Percentiles rank a stretch among this genome's conserved stretches.
phyloP scores from a whole-genome alignment of 768 basidiomycete species.

The Rhizopogon salebrosus region DNA sequence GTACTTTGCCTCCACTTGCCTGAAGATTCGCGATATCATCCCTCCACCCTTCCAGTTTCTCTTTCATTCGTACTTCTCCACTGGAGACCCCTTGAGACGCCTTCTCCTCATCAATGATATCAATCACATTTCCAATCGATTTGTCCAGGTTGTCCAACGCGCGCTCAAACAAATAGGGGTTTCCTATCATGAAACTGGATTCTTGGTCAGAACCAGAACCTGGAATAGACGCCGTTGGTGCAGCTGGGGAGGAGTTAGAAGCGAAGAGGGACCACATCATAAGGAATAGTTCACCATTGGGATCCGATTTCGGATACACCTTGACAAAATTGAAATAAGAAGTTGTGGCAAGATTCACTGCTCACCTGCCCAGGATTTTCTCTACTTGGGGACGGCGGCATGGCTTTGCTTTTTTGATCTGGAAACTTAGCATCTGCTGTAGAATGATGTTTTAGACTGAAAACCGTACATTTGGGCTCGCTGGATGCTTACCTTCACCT shows the following conservation, averaged over 20 bases:
- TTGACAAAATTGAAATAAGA: slow-evolving; percentile 15
- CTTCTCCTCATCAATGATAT: slow-evolving; percentile 40
- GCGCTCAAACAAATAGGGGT: slow-evolving; percentile 41
- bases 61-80: slow-evolving; percentile 29
- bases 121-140: slow-evolving; percentile 38
- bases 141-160: slow-evolving; percentile 40
- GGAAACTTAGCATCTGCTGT: slow-evolving; percentile 38
- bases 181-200: slow-evolving; percentile 33
- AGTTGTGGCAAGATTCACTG: not conserved
- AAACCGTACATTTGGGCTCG: no score
- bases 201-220: slow-evolving; percentile 14
- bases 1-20: not conserved
- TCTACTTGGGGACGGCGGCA: slow-evolving; percentile 39
- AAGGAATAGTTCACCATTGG: slow-evolving; percentile 25
- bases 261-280: not conserved
- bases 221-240: slow-evolving; percentile 15
- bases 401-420: slow-evolving; percentile 24
- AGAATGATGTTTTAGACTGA: not conserved
- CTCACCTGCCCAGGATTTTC: slow-evolving; percentile 45
- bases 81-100: slow-evolving; percentile 28
- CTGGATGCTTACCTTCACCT: slow-evolving; percentile 20
- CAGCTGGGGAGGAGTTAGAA: slow-evolving; percentile 12
- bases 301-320: slow-evolving; percentile 46
- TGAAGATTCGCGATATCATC: slow-evolving; percentile 34
- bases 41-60: slow-evolving; percentile 39